Percentiles rank a stretch among this genome's conserved stretches.
These are phyloP conservation scores for Furcasterigmium furcatum DNA, from an alignment of 2,329 filamentous ascomycete genomes.

Conservation along the genomic window DNA sequence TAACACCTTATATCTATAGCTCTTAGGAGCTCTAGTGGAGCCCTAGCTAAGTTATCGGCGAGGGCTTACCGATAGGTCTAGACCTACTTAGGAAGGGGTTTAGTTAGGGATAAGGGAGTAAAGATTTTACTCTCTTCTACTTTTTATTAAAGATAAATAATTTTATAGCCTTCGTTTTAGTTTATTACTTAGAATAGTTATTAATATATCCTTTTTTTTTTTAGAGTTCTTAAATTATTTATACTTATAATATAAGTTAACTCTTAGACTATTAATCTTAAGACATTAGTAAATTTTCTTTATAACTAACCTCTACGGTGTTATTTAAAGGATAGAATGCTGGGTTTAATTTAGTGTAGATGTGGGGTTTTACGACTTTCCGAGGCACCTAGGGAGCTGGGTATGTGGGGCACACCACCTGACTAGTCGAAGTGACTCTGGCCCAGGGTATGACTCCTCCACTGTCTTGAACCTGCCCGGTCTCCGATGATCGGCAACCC, in stretches of 20 bases:
- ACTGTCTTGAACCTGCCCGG: no score
- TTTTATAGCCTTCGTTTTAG: not conserved
- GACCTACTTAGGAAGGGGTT: not conserved
- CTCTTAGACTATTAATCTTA: not conserved
- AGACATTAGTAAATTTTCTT: not conserved
- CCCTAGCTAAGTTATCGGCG: no score
- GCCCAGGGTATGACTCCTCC: no score
- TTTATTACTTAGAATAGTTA: not conserved
- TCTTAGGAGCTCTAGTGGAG: no score
- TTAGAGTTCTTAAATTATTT: not conserved
- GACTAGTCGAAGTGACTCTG: no score
- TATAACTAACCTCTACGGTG: not conserved
- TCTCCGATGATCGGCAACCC: no score
- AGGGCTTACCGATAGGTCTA: no score
- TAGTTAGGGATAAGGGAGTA: not conserved
- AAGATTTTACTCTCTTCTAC: not conserved
- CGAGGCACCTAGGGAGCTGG: no score
- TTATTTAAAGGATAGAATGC: not conserved
- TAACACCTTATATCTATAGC: not conserved
- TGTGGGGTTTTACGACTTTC: no score
- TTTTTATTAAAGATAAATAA: not conserved
- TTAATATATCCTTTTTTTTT: not conserved
- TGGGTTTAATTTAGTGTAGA: conserved; percentile 1
- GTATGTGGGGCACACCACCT: no score
- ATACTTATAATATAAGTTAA: not conserved